Percentiles rank a stretch among this genome's conserved stretches.
These are phyloP conservation scores for Curvularia lunata DNA, from an alignment of 2,329 filamentous ascomycete genomes.

Conservation along the genomic window DNA sequence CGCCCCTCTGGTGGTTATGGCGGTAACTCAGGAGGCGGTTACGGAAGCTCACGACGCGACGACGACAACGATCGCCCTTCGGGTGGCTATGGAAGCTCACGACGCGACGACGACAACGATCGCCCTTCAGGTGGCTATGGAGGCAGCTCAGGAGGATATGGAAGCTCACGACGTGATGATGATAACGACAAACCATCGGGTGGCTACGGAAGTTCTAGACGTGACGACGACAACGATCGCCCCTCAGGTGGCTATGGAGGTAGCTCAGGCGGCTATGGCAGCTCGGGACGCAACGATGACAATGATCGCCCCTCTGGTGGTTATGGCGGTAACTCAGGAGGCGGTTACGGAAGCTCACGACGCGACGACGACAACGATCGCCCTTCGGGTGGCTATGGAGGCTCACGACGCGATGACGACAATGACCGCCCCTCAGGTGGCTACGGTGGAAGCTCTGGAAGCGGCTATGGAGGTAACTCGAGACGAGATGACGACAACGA, in stretches of 20 bases:
- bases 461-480: constrained; percentile 23
- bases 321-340: constrained; percentile 22
- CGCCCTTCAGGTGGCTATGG: constrained; percentile 16
- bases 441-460: constrained; percentile 24
- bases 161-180: constrained; percentile 12
- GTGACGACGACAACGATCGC: constrained; percentile 27
- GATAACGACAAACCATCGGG: constrained; percentile 33
- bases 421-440: constrained; percentile 4
- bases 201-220: constrained; percentile 24
- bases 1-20: constrained; percentile 30
- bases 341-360: constrained; percentile 24
- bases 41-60: constrained; percentile 23
- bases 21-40: constrained; percentile 18
- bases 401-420: constrained; percentile 13
- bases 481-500: constrained; percentile 22
- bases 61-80: constrained; percentile 34
- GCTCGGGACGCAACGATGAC: constrained; percentile 27
- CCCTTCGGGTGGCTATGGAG: constrained; percentile 28
- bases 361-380: constrained; percentile 28
- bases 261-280: constrained; percentile 21
- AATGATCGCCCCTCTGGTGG: constrained; percentile 33
- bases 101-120: constrained; percentile 3
- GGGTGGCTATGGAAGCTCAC: constrained; percentile 23
- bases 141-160: constrained; percentile 24
- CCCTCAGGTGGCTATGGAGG: constrained; percentile 30